Percentiles rank a stretch among this genome's conserved stretches.
phyloP scores from a whole-genome alignment of 1,139 yeast genomes.

The Protomyces inundatus region DNA sequence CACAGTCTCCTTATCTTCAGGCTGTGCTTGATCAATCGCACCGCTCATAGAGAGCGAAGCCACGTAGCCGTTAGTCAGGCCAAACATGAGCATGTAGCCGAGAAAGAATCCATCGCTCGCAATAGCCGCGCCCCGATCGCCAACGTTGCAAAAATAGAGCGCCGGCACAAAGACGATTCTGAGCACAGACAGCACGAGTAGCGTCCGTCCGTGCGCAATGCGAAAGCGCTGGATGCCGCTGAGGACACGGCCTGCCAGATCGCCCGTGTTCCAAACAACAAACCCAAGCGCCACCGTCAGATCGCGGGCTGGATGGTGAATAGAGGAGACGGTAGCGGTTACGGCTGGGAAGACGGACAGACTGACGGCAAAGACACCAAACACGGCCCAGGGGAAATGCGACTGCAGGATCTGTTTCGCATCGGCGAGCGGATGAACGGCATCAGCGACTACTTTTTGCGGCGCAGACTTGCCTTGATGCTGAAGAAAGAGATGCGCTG shows the following conservation, averaged over 20 bases:
- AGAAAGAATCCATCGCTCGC: conserved; percentile 65
- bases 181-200: conserved; percentile 49
- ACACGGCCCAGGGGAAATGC: conserved; percentile 62
- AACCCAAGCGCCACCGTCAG: conserved; percentile 62
- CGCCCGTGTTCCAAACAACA: conserved; percentile 85
- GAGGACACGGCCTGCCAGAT: conserved; percentile 65
- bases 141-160: conserved; percentile 54
- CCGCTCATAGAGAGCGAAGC: conserved; percentile 31
- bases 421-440: conserved; percentile 5
- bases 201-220: conserved; percentile 33
- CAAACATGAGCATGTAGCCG: conserved; percentile 66
- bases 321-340: conserved; percentile 65
- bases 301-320: conserved; percentile 38
- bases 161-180: conserved; percentile 59
- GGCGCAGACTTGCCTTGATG: conserved; percentile 22
- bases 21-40: conserved; percentile 8
- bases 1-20: background rate
- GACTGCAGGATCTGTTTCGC: conserved; percentile 44
- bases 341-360: conserved; percentile 75
- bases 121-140: conserved; percentile 43
- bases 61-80: conserved; percentile 80
- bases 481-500: conserved; percentile 57
- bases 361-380: conserved; percentile 69
- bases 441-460: conserved; percentile 1
- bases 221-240: conserved; percentile 34